Conservation (phyloP, 345 rosid species). For the Eucalyptus cloeziana region DNA sequence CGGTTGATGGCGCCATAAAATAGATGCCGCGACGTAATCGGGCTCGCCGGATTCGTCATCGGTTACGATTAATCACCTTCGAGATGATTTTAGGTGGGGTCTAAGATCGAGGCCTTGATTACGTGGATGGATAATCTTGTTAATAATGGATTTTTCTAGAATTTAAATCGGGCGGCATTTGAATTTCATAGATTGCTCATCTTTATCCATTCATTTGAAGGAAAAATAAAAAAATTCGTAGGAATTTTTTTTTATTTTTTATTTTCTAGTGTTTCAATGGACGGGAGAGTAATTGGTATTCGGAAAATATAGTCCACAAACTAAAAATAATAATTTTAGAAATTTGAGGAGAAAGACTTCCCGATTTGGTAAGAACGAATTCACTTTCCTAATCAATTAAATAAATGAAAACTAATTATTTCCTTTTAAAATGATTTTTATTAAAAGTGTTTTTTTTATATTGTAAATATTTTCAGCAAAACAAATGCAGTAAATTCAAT, state of each 20-base stretch:
- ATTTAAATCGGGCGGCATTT: background rate
- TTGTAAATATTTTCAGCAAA: too few relatives aligned
- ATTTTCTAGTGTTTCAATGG: background rate
- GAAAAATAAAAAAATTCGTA: background rate
- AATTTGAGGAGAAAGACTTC: background rate
- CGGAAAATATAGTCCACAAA: too few relatives aligned
- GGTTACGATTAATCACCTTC: background rate
- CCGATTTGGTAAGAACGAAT: background rate
- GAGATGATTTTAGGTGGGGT: background rate
- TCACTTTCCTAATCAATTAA: rapidly evolving
- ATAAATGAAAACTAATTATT: rapidly evolving
- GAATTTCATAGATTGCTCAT: background rate
- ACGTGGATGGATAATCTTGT: rapidly evolving
- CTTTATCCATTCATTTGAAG: background rate
- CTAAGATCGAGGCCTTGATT: background rate
- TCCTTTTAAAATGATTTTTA: background rate
- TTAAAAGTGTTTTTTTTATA: too few relatives aligned
- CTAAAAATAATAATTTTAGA: background rate
- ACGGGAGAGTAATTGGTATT: background rate
- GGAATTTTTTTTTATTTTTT: rapidly evolving
- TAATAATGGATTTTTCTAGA: background rate
- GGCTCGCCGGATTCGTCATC: background rate
- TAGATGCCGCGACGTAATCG: background rate
- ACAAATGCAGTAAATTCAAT: background rate
- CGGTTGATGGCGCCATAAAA: background rate